A percentile compares a stretch with the other conserved stretches of the same genome.
phyloP scores from a whole-genome alignment of 306 rosid species.

The Datisca glomerata region DNA sequence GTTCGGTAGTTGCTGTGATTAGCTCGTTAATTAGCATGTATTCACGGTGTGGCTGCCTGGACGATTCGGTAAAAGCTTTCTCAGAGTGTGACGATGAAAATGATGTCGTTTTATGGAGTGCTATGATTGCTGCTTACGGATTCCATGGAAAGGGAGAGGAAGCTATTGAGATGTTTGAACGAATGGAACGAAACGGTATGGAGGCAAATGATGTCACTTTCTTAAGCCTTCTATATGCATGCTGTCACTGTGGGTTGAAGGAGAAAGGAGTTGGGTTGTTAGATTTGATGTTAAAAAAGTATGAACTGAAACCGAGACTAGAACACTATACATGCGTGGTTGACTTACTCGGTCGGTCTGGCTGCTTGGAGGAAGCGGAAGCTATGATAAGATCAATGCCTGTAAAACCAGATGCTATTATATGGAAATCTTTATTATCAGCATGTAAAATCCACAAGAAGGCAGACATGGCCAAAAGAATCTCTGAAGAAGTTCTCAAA shows the following conservation, averaged over 20 bases:
- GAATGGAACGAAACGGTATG: conserved; percentile 50
- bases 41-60: conserved; percentile 71
- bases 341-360: conserved; percentile 75
- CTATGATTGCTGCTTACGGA: conserved; percentile 86
- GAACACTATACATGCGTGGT: conserved; percentile 87
- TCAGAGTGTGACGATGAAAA: conserved; percentile 31
- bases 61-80: conserved; percentile 64
- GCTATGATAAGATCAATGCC: conserved; percentile 73
- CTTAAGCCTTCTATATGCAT: conserved; percentile 84
- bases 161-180: conserved; percentile 56
- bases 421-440: conserved; percentile 82
- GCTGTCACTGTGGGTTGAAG: conserved; percentile 78
- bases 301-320: conserved; percentile 45
- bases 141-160: conserved; percentile 77
- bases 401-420: conserved; percentile 56
- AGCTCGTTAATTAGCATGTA: conserved; percentile 83
- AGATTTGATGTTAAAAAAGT: conserved; percentile 54
- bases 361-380: conserved; percentile 75
- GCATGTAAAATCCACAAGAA: conserved; percentile 85
- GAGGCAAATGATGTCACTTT: conserved; percentile 75
- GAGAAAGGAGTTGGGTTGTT: conserved; percentile 60
- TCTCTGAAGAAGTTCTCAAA: conserved; percentile 59
- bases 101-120: conserved; percentile 70
- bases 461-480: conserved; percentile 53
- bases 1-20: conserved; percentile 39